phyloP scores from a whole-genome alignment of 2,329 filamentous ascomycete species.

The Mariannaea sp. region DNA sequence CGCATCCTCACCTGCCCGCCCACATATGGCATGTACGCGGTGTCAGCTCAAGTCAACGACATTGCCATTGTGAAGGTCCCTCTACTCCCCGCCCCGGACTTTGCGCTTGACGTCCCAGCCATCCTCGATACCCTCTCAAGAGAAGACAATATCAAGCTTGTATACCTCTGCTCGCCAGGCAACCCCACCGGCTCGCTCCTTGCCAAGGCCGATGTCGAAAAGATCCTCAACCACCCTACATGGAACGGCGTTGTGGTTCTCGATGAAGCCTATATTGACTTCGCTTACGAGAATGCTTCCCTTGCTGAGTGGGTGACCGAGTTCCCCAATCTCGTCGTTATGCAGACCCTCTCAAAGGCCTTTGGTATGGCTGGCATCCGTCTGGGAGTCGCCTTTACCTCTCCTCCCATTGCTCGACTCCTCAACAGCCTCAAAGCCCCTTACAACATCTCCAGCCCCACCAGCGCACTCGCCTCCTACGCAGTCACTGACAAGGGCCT shows the following conservation, averaged over 20 bases:
- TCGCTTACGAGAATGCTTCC: constrained; percentile 75
- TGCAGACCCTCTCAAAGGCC: constrained; percentile 98
- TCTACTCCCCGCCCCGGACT: constrained; percentile 71
- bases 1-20: constrained; percentile 94
- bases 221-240: constrained; percentile 79
- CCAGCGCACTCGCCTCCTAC: constrained; percentile 76
- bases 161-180: constrained; percentile 92
- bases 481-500: constrained; percentile 73
- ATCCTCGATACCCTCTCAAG: constrained; percentile 68
- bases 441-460: constrained; percentile 92
- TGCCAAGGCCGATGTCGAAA: constrained; percentile 72
- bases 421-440: constrained; percentile 94
- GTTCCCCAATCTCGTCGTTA: constrained; percentile 93
- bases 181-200: constrained; percentile 89
- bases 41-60: constrained; percentile 94
- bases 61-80: constrained; percentile 86
- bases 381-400: constrained; percentile 83
- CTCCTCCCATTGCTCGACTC: constrained; percentile 73
- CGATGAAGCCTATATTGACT: constrained; percentile 97
- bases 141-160: constrained; percentile 74
- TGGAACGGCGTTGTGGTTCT: constrained; percentile 96
- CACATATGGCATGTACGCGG: constrained; percentile 98
- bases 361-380: constrained; percentile 95
- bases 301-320: constrained; percentile 90
- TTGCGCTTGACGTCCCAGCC: constrained; percentile 72